Base-by-base conservation (phyloP, 2,329 filamentous ascomycete species). In the Diaporthe aspalathi region DNA sequence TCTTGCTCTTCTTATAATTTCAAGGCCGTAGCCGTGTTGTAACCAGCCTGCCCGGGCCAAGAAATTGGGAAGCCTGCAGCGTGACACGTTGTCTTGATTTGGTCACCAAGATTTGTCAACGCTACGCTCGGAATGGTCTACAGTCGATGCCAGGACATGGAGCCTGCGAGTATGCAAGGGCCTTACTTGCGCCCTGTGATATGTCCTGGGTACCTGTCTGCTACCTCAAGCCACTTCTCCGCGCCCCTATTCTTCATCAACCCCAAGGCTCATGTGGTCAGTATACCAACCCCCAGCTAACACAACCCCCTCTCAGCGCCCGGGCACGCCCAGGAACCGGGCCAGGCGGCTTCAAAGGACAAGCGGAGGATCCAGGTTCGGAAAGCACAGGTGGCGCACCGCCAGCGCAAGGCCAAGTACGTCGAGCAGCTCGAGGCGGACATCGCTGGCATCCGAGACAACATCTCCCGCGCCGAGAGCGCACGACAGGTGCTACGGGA, bases 391-490 rank as follows among this genome's bases (percentile, higher is more conserved):
- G 83, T 85, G 47, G 83, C 88, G 76, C 87, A 89, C 74, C 86
- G 87, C 20, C 84, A 87, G 77, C 85, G 87, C 75, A 89, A 88
- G 75, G 86, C 84, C 65, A 84, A 88, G 76, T 87, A 89, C 76
- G 82, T 86, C 73, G 84, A 84, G 75, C 81, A 88, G 79, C 84
- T 89, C 38, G 87, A 89, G 80, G 79, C 83, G 72, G 86, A 89
- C 74, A 79, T 86, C 22, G 80, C 82, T 17, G 80, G 81, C 73
- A 81, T 87, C 69, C 83, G 86, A 16, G 83, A 85, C 65, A 77
- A 84, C 74, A 85, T 89, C 71, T 79, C 82, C 49, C 77, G 77
- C 20, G 78, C 81, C 0, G 81, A 86, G 75, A 76, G 77, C 17
- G 84, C 87, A 53, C 76, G 80, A 1, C 74, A 76, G 4, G 73